Percentiles rank a stretch among this genome's conserved stretches.
Conservation (phyloP, 2,329 filamentous ascomycete genomes). For the Celoporthe dispersa region DNA sequence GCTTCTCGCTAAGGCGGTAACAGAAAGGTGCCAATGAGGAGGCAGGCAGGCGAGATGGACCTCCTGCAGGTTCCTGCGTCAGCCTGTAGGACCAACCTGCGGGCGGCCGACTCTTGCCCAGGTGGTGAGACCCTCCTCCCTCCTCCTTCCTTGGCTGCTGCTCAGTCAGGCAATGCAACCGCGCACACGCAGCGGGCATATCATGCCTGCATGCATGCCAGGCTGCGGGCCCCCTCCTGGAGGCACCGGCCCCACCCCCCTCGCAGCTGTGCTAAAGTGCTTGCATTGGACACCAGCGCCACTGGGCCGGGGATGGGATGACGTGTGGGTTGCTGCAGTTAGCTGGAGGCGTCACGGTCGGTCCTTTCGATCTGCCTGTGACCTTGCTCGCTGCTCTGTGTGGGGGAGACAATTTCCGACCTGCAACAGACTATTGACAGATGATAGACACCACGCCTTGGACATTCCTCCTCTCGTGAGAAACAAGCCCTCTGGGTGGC, state of each 20-base stretch:
- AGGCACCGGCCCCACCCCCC: conserved; percentile 15
- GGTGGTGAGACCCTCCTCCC: background rate
- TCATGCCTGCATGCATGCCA: conserved; percentile 8
- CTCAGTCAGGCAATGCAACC: background rate
- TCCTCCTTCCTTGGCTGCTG: background rate
- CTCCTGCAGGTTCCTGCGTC: conserved; percentile 29
- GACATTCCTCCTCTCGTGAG: background rate
- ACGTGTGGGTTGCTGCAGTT: conserved; percentile 27
- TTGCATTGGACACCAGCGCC: conserved; percentile 26
- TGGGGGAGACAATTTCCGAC: background rate
- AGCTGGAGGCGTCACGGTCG: conserved; percentile 17
- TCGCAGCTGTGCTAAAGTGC: conserved; percentile 29
- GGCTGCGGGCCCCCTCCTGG: background rate
- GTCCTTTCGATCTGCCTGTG: background rate
- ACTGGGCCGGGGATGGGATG: conserved; percentile 23
- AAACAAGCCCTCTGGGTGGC: background rate
- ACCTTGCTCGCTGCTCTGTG: background rate
- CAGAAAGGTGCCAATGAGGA: conserved; percentile 8
- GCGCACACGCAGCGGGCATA: background rate
- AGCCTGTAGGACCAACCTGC: conserved; percentile 12
- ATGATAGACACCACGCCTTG: background rate
- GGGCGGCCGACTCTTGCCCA: conserved; percentile 17
- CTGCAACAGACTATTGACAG: conserved; percentile 3
- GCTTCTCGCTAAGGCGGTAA: conserved; percentile 8
- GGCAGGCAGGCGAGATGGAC: conserved; percentile 26